Percentiles rank a stretch among this genome's conserved stretches.
Conservation (phyloP, 2,329 filamentous ascomycete species). For the Ascochyta viciae-villosae region DNA sequence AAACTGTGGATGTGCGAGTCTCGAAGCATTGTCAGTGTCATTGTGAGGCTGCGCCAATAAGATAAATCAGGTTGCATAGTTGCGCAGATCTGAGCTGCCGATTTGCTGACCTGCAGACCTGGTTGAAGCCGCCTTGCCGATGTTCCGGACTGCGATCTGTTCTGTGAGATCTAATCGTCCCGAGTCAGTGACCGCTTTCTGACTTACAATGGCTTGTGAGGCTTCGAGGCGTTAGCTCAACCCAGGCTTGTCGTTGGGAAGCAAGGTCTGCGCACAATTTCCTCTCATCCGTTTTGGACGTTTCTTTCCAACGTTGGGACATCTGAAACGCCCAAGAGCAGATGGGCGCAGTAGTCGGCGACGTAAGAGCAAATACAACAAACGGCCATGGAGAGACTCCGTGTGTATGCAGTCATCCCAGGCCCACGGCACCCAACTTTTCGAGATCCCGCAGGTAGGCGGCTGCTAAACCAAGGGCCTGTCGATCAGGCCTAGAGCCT, state of each 20-base stretch:
- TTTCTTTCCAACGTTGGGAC: conserved; percentile 10
- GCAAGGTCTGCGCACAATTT: conserved; percentile 2
- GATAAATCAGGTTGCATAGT: background rate
- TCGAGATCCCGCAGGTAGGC: conserved; percentile 19
- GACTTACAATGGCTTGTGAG: background rate
- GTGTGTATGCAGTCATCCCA: conserved; percentile 13
- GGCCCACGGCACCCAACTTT: conserved; percentile 9
- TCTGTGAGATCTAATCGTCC: background rate
- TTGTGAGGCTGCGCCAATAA: background rate
- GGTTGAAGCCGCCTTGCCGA: background rate
- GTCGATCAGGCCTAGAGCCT: conserved; percentile 19
- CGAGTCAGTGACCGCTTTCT: background rate
- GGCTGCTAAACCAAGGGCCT: conserved; percentile 8
- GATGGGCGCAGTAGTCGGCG: conserved; percentile 14
- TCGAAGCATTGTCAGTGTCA: background rate
- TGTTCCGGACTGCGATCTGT: background rate
- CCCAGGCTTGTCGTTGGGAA: background rate
- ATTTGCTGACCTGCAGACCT: background rate
- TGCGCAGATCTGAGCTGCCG: background rate
- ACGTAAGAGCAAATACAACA: conserved; percentile 1
- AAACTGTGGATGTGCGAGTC: conserved; percentile 2
- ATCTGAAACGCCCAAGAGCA: conserved; percentile 11
- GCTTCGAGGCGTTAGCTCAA: background rate
- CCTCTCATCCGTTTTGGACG: conserved; percentile 5
- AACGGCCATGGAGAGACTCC: conserved; percentile 12